These are phyloP conservation scores for Leccinum boreale DNA, from an alignment of 768 basidiomycete genomes.

Conservation along the genomic window DNA sequence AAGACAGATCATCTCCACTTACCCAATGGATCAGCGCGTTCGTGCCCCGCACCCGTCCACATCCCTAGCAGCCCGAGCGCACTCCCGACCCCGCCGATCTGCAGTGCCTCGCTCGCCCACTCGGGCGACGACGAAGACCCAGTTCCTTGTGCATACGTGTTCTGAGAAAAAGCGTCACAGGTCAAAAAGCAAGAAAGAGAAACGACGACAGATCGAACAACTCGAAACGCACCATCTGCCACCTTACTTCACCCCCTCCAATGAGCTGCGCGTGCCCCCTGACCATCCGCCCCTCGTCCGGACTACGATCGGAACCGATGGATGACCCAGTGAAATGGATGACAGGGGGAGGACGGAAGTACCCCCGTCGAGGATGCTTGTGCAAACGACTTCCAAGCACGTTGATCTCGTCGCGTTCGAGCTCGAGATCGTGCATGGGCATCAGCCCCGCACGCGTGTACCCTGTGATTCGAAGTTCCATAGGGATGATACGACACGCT, in stretches of 20 bases:
- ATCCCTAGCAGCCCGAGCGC: slow-evolving; percentile 49
- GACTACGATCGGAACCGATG: slow-evolving; percentile 35
- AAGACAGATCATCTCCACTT: slow-evolving; percentile 6
- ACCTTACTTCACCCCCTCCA: slow-evolving; percentile 47
- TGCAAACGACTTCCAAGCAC: slow-evolving; percentile 8
- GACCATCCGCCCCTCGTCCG: slow-evolving; percentile 33
- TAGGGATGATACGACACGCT: slow-evolving; percentile 51
- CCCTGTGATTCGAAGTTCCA: slow-evolving; percentile 41
- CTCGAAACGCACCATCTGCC: slow-evolving; percentile 42
- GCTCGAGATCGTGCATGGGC: slow-evolving; percentile 14
- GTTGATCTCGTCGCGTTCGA: slow-evolving; percentile 7
- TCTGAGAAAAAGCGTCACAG: slow-evolving; percentile 3
- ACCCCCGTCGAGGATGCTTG: slow-evolving; percentile 1
- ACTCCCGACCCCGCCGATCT: slow-evolving; percentile 54
- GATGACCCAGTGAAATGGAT: slow-evolving; percentile 50
- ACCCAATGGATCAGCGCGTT: slow-evolving; percentile 43
- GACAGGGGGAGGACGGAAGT: slow-evolving; percentile 39
- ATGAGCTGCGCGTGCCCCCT: slow-evolving; percentile 47
- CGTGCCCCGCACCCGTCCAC: slow-evolving; percentile 54
- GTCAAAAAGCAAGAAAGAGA: background rate
- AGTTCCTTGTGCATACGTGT: slow-evolving; percentile 26
- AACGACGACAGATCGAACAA: background rate
- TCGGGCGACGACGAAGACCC: slow-evolving; percentile 33
- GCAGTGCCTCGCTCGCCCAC: slow-evolving; percentile 56
- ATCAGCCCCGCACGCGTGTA: slow-evolving; percentile 32